Percentiles rank a stretch among this genome's conserved stretches.
Conservation (phyloP, 768 basidiomycete species). For the Lactarius deliciosus region DNA sequence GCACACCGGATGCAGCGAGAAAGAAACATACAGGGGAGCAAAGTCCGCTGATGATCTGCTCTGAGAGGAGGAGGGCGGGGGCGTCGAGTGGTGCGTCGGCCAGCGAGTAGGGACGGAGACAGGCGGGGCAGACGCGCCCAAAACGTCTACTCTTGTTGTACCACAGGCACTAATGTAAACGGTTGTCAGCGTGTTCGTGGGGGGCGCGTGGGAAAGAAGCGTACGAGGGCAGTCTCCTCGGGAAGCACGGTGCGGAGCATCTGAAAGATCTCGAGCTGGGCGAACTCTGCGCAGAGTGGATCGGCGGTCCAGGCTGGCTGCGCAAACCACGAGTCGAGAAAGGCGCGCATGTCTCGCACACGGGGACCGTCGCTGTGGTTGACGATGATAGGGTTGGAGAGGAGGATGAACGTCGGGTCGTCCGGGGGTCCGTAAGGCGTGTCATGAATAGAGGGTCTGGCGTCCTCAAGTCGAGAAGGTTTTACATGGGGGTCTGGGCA, state of each 20-base stretch:
- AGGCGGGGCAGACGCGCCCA: conserved; percentile 75
- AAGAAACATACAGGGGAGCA: conserved; percentile 80
- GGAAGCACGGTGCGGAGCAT: conserved; percentile 71
- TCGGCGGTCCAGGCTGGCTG: conserved; percentile 62
- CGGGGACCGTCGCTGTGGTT: conserved; percentile 81
- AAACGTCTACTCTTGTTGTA: conserved; percentile 78
- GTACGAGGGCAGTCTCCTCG: conserved; percentile 67
- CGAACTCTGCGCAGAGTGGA: conserved; percentile 73
- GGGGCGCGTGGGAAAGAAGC: conserved; percentile 32
- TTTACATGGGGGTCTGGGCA: neutral
- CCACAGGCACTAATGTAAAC: conserved; percentile 54
- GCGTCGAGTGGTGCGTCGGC: conserved; percentile 62
- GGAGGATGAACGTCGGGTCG: conserved; percentile 29
- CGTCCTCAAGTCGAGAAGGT: neutral
- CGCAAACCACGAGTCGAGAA: conserved; percentile 66
- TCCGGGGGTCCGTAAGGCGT: conserved; percentile 16
- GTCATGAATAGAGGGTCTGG: neutral
- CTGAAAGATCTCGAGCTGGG: conserved; percentile 69
- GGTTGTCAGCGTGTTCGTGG: neutral
- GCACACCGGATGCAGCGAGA: conserved; percentile 64
- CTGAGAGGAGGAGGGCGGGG: conserved; percentile 48
- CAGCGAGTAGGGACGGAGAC: conserved; percentile 66
- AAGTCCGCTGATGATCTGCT: conserved; percentile 74
- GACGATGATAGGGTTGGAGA: conserved; percentile 56
- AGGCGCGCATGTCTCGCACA: conserved; percentile 63